Conservation (phyloP, 148 eudicot species). For the Agrostemma githago region DNA sequence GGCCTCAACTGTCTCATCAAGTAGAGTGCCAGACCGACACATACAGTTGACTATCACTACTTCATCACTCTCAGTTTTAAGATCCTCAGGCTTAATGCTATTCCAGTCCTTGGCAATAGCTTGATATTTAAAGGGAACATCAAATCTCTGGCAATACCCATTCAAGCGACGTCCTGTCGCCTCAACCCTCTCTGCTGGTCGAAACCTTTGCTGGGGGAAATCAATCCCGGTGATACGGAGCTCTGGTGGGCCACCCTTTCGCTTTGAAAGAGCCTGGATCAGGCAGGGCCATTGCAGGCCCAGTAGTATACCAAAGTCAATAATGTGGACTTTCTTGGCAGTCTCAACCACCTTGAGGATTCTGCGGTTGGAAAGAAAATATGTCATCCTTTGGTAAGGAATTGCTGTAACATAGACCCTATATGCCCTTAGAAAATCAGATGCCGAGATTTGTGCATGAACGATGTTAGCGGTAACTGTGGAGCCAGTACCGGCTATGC, state of each 20-base stretch:
- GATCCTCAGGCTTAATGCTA: conserved; percentile 31
- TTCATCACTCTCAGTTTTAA: conserved; percentile 33
- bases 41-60: conserved; percentile 42
- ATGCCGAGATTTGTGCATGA: conserved; percentile 27
- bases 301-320: conserved; percentile 38
- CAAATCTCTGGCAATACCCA: conserved; percentile 44
- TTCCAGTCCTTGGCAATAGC: conserved; percentile 39
- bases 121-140: conserved; percentile 41
- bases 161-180: conserved; percentile 44
- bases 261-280: conserved; percentile 32
- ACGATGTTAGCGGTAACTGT: conserved; percentile 20
- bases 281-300: conserved; percentile 47
- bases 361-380: conserved; percentile 22
- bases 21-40: conserved; percentile 33
- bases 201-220: conserved; percentile 45
- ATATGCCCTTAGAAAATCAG: conserved; percentile 34
- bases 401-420: conserved; percentile 26
- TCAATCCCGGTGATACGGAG: conserved; percentile 47
- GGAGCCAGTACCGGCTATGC: conserved; percentile 47
- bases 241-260: conserved; percentile 34
- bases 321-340: conserved; percentile 35
- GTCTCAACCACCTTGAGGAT: conserved; percentile 26
- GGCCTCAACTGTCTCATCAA: conserved; percentile 40
- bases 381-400: conserved; percentile 35
- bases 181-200: conserved; percentile 39